Evolutionary conservation across 345 rosid genomes (phyloP), one percentile per base, ranked within the genome.

Genomic region (Brassica nigra): DNA sequence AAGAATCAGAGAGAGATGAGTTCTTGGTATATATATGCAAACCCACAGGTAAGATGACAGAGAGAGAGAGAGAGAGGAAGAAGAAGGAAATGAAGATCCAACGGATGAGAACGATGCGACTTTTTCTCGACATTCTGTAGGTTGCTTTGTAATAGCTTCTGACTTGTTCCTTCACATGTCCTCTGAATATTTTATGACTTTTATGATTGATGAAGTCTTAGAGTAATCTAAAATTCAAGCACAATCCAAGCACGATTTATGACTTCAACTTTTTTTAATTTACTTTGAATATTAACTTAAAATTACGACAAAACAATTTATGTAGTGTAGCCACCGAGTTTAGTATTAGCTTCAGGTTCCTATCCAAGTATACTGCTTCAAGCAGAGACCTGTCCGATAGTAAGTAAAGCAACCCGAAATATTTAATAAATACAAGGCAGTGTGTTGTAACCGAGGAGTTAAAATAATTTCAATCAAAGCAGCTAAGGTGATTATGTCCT

Each of bases 131-230:
- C 47, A 68, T 12, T 16, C 1, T 16, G 66, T 70, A 68, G 7
- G 55, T 37, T 70, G 59, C n/a, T 1, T 1, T 76, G 37, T 44
- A 36, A n/a, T n/a, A n/a, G 66, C 59, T 65, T 58, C 81, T 78
- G 36, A 33, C 68, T 72, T 78, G 29, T 72, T 78, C 81, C 23
- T 63, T 27, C 33, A 70, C 81, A 78, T 76, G 81, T 71, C 78
- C 74, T 44, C 61, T 8, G 10, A 33, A 64, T 77, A 62, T 70
- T 62, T 8, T 66, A 66, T 47, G 6, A 37, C 10, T 37, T 37
- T 37, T 14, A 49, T 14, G 57, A 75, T 14, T 15, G 5, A 42
- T 28, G 18, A 47, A 47, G 54, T 47, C 54, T 3, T 33, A 12
- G 15, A 47, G 15, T 49, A 5, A n/a, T 49, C n/a, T 49, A n/a